Conservation (phyloP, 805 yeast genomes). For the Metschnikowia hibisci region DNA sequence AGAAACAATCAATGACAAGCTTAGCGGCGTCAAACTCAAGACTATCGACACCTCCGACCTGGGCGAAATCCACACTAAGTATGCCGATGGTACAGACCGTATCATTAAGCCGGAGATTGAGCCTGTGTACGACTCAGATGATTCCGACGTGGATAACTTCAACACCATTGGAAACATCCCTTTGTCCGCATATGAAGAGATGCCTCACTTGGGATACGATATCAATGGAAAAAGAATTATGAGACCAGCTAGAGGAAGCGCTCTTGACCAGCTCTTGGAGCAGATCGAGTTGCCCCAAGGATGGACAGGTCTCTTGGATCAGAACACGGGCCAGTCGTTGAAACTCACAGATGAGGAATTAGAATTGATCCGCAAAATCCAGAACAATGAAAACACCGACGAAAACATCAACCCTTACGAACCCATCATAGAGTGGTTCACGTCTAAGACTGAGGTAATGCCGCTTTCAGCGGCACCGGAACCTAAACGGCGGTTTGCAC, state of each 20-base stretch:
- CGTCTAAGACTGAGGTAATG: constrained; percentile 77
- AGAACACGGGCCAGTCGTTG: constrained; percentile 79
- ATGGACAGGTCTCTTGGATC: constrained; percentile 95
- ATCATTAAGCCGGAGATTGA: constrained; percentile 82
- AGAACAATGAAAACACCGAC: constrained; percentile 78
- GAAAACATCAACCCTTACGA: constrained; percentile 83
- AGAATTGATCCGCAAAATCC: constrained; percentile 82
- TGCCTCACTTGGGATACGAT: constrained; percentile 96
- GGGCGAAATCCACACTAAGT: constrained; percentile 41
- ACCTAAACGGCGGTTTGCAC: constrained; percentile 95
- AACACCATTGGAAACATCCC: constrained; percentile 96
- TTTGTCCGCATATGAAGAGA: constrained; percentile 87
- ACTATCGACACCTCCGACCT: constrained; percentile 43
- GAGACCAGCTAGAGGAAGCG: constrained; percentile 98
- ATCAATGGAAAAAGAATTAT: constrained; percentile 96
- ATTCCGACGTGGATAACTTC: constrained; percentile 71
- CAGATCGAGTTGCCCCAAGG: constrained; percentile 94
- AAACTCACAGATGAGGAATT: constrained; percentile 84
- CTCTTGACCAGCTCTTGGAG: constrained; percentile 85
- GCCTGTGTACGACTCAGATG: constrained; percentile 94
- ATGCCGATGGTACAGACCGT: constrained; percentile 78
- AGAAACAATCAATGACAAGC: constrained; percentile 49
- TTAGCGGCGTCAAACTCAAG: constrained; percentile 52
- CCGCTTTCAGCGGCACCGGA: constrained; percentile 93
- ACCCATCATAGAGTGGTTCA: constrained; percentile 94